A percentile compares a stretch with the other conserved stretches of the same genome.
These are phyloP conservation scores for Diaporthe vaccinii DNA, from an alignment of 2,329 filamentous ascomycete genomes.

Conservation along the genomic window DNA sequence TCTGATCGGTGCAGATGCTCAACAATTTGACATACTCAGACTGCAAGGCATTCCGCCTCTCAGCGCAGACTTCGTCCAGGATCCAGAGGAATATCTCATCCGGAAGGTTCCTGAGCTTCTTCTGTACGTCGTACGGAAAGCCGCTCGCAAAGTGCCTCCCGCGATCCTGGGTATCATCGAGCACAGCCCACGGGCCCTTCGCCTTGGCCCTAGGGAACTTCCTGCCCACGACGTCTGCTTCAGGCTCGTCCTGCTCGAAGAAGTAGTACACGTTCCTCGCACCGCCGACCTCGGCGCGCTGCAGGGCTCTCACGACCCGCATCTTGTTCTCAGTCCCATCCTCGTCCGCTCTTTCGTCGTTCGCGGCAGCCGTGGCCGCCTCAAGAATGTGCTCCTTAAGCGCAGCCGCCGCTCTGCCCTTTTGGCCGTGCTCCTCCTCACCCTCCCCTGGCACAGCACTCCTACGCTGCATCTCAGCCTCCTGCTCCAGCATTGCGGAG, in stretches of 20 bases:
- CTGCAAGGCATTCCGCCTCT: conserved; percentile 68
- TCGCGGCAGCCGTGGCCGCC: conserved; percentile 39
- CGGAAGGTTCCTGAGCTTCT: conserved; percentile 62
- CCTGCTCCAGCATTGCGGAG: conserved; percentile 51
- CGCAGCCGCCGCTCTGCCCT: conserved; percentile 33
- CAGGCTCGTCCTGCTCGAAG: conserved; percentile 56
- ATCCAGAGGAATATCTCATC: conserved; percentile 78
- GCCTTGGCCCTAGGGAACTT: conserved; percentile 55
- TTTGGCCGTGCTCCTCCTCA: background rate
- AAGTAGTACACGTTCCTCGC: conserved; percentile 62
- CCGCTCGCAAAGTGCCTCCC: conserved; percentile 74
- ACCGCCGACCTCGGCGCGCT: conserved; percentile 60
- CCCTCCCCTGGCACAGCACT: conserved; percentile 35
- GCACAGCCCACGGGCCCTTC: conserved; percentile 61
- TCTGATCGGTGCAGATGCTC: conserved; percentile 58
- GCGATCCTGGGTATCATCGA: conserved; percentile 64
- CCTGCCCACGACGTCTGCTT: conserved; percentile 43
- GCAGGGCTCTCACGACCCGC: conserved; percentile 60
- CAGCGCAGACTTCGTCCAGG: conserved; percentile 68
- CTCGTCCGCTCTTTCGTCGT: conserved; percentile 54
- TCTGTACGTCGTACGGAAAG: conserved; percentile 68
- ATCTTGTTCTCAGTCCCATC: conserved; percentile 56
- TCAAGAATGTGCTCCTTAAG: conserved; percentile 50
- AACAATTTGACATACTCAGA: conserved; percentile 72
- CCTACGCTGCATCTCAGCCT: conserved; percentile 41